Evolutionary conservation across 2,329 filamentous ascomycete species (phyloP).

Genomic region (Fusarium albosuccineum): DNA sequence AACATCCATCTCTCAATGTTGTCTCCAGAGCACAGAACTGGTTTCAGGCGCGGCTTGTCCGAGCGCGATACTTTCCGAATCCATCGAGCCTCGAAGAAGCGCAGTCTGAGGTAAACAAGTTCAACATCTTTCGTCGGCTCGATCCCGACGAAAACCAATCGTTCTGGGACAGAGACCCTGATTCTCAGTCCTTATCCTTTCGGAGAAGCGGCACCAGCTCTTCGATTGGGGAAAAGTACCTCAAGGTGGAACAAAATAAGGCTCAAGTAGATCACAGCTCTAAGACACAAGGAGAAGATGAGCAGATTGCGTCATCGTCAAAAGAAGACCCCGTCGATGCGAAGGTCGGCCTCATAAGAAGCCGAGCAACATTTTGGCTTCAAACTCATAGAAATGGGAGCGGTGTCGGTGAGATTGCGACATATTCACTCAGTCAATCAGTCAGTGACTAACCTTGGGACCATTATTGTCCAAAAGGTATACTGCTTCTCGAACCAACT

Average conservation of each 20-base stretch:
- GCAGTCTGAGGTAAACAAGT: not conserved
- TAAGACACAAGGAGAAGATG: too few relatives aligned
- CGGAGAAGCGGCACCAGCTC: too few relatives aligned
- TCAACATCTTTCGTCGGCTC: not conserved
- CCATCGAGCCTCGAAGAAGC: not conserved
- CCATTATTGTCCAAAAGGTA: not conserved
- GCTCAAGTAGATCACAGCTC: too few relatives aligned
- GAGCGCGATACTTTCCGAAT: slow-evolving; percentile 4
- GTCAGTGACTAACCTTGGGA: not conserved
- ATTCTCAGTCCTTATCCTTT: too few relatives aligned
- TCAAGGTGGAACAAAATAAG: too few relatives aligned
- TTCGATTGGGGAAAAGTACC: too few relatives aligned
- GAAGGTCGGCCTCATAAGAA: slow-evolving; percentile 4
- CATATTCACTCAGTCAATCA: not conserved
- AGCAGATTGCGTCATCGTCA: too few relatives aligned
- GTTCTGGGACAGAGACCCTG: slow-evolving; percentile 1
- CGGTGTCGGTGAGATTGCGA: not conserved
- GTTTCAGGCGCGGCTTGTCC: slow-evolving; percentile 2
- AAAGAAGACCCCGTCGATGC: not conserved
- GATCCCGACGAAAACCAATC: slow-evolving; percentile 4
- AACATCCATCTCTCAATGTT: not conserved
- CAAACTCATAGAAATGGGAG: not conserved
- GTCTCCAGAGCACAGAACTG: not conserved
- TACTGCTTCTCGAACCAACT: slow-evolving; percentile 8
- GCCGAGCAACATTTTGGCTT: slow-evolving; percentile 10